Percentiles rank a stretch among this genome's conserved stretches.
Evolutionary conservation across 768 basidiomycete genomes (phyloP).

Genomic region (Lactarius hengduanensis): DNA sequence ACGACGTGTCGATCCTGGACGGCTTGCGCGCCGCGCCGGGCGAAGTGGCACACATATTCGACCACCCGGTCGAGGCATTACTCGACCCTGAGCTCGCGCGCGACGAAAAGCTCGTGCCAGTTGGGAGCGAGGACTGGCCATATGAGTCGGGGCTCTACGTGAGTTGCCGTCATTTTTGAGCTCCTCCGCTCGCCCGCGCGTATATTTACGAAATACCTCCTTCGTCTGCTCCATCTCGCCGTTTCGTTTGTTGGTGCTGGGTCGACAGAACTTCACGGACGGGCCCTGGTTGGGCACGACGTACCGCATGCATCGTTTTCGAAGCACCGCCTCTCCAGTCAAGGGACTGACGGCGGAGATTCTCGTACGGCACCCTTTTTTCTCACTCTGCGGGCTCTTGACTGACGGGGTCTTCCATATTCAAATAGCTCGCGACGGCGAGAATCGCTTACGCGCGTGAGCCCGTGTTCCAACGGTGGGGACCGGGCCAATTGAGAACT

Average conservation of each 20-base stretch:
- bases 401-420: not conserved
- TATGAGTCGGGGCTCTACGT: slow-evolving; percentile 75
- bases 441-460: slow-evolving; percentile 57
- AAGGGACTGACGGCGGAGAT: slow-evolving; percentile 86
- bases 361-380: slow-evolving; percentile 47
- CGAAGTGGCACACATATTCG: slow-evolving; percentile 81
- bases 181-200: not conserved
- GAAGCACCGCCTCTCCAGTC: slow-evolving; percentile 72
- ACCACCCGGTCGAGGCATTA: slow-evolving; percentile 71
- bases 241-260: slow-evolving; percentile 2
- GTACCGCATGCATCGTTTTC: slow-evolving; percentile 85
- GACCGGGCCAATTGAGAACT: slow-evolving; percentile 46
- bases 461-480: slow-evolving; percentile 57
- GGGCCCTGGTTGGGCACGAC: slow-evolving; percentile 47
- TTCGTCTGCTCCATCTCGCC: not conserved
- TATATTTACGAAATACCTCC: not conserved
- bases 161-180: slow-evolving; percentile 32
- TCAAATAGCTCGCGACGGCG: slow-evolving; percentile 61
- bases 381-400: not conserved
- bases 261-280: slow-evolving; percentile 47
- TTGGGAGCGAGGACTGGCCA: slow-evolving; percentile 73
- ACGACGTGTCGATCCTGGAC: slow-evolving; percentile 50
- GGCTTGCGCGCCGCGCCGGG: slow-evolving; percentile 53
- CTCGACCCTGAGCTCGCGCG: slow-evolving; percentile 56
- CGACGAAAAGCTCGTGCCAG: slow-evolving; percentile 49